Evolutionary conservation across 164 flowering plant genomes (phyloP), one percentile per base, ranked within the genome.

Genomic region (Vitis rupestris): DNA sequence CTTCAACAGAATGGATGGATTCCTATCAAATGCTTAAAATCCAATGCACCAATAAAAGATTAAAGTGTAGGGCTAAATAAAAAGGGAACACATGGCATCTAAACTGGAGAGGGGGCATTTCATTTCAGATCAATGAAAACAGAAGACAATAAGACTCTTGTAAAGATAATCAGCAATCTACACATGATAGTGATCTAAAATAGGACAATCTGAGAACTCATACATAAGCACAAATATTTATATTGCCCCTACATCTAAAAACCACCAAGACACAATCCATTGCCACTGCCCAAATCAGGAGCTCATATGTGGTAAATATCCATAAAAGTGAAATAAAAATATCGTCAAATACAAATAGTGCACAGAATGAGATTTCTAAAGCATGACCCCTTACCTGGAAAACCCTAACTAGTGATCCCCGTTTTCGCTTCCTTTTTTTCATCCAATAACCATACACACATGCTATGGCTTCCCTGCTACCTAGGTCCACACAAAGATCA

Each of bases 391-490:
- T 79, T 85, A 95, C 99, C 97, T 95, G 93, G 75, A 95, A 93
- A 76, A 88, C 81, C 72, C 82, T 81, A 66, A 91, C 76, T 65
- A 95, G 74, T 0, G 88, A 65, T 10, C 73, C 59, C 7, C 63
- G 77, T 69, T 80, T 89, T 72, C 78, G 89, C 80, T 85, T 88
- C 70, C 96, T 76, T 75, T 89, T 91, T 48, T 72, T 79, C 73
- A 78, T 59, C 99, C 98, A 95, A 74, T 91, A 86, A 66, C 70
- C 61, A 66, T 84, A 77, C 7, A 87, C 85, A 51, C 87, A 83
- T 68, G 82, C 83, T 14, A 88, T 64, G 19, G 81, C 81, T 61
- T 83, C 88, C 62, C 61, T 74, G 54, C 76, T 76, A 63, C 76
- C 90, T 29, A 87, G 62, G 67, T 84, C 78, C 29, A 57, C 16